Evolutionary conservation across 805 yeast genomes (phyloP).

Genomic region (Wickerhamia fluorescens): DNA sequence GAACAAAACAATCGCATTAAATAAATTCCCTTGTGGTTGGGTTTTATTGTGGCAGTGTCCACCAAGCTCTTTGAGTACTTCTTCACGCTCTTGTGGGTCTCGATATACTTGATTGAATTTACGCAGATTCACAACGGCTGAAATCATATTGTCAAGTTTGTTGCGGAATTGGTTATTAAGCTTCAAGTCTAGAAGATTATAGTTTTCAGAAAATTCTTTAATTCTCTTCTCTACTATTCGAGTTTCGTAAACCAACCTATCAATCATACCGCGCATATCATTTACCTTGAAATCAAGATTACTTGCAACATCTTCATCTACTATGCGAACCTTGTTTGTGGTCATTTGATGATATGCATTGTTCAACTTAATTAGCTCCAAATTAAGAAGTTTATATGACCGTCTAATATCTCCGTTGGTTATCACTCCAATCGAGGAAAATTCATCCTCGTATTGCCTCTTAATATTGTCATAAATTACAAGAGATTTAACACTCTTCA

Average conservation of each 20-base stretch:
- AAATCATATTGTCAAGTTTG: slow-evolving; percentile 20
- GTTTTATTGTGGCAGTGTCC: slow-evolving; percentile 9
- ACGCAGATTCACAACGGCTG: slow-evolving; percentile 20
- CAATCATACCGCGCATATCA: slow-evolving; percentile 27
- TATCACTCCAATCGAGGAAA: slow-evolving; percentile 1
- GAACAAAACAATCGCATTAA: slow-evolving; percentile 21
- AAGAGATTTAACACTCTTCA: slow-evolving; percentile 10
- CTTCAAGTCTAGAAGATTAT: slow-evolving; percentile 20
- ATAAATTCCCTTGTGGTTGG: slow-evolving; percentile 5
- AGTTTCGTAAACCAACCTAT: slow-evolving; percentile 33
- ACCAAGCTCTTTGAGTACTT: slow-evolving; percentile 20
- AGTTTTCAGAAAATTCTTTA: slow-evolving; percentile 32
- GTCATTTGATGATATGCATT: slow-evolving; percentile 21
- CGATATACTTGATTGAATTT: slow-evolving; percentile 25
- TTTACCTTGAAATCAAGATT: slow-evolving; percentile 22
- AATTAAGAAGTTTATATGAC: slow-evolving; percentile 20
- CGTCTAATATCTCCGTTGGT: slow-evolving; percentile 11
- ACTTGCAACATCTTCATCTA: slow-evolving; percentile 23
- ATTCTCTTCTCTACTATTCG: slow-evolving; percentile 33
- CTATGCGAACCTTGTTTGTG: slow-evolving; percentile 13
- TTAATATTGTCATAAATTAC: slow-evolving; percentile 16
- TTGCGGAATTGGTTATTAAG: slow-evolving; percentile 19
- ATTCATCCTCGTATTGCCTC: slow-evolving; percentile 7
- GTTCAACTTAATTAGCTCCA: slow-evolving; percentile 23
- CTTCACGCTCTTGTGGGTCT: slow-evolving; percentile 21